A percentile compares a stretch with the other conserved stretches of the same genome.
Evolutionary conservation across 1,139 yeast species (phyloP).

Genomic region (Kodamaea sp.): DNA sequence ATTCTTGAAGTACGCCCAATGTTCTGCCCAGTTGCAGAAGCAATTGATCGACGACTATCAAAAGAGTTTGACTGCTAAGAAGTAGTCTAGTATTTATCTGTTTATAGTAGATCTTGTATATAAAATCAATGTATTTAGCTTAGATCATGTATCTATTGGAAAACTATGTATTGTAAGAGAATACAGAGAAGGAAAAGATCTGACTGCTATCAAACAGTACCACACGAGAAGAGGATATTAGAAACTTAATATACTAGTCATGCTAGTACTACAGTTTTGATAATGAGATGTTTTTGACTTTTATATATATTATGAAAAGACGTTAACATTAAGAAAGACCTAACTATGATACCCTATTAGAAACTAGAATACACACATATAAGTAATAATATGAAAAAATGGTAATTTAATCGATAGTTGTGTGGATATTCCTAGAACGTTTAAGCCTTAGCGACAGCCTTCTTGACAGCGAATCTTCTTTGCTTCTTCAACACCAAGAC

Average conservation of each 20-base stretch:
- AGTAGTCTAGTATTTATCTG: no score
- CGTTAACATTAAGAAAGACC: slow-evolving; percentile 36
- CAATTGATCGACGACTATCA: slow-evolving; percentile 85
- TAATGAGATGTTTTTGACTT: neutral
- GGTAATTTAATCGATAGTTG: slow-evolving; percentile 18
- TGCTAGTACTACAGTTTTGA: no score
- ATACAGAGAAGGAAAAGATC: no score
- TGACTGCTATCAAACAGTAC: no score
- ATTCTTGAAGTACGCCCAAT: slow-evolving; percentile 88
- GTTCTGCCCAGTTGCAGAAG: slow-evolving; percentile 86
- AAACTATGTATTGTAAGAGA: no score
- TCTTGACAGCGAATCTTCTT: slow-evolving; percentile 92
- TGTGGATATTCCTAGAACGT: slow-evolving; percentile 17
- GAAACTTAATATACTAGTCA: no score
- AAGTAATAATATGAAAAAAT: slow-evolving; percentile 16
- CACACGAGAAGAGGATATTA: no score
- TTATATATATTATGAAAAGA: slow-evolving; percentile 9
- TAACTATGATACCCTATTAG: slow-evolving; percentile 32
- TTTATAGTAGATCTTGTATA: slow-evolving; percentile 9
- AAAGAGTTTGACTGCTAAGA: slow-evolving; percentile 25
- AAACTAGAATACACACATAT: slow-evolving; percentile 34
- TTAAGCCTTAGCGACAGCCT: slow-evolving; percentile 46
- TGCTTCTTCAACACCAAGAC: slow-evolving; percentile 96
- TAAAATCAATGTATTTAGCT: no score
- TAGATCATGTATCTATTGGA: no score